Evolutionary conservation across 169 alveolate species (phyloP).

Genomic region (Perkinsus olseni): DNA sequence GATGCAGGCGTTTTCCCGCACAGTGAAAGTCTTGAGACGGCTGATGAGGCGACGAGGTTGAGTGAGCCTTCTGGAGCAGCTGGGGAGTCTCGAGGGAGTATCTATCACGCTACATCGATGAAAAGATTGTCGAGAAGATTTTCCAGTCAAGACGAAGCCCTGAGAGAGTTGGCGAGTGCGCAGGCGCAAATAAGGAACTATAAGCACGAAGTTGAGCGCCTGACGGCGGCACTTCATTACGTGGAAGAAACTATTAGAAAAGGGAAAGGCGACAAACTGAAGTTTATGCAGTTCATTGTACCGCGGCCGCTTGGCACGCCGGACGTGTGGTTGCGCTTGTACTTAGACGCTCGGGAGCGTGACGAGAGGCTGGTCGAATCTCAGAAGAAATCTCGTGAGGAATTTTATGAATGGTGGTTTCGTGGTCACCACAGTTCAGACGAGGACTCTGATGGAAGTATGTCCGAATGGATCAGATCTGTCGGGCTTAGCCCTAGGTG

Average conservation of each 20-base stretch:
- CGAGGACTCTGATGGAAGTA: not conserved
- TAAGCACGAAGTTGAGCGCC: not conserved
- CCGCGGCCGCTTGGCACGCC: not conserved
- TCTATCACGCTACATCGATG: not conserved
- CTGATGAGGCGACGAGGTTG: no score
- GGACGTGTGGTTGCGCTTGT: not conserved
- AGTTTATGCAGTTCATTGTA: no score
- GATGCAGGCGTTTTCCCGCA: no score
- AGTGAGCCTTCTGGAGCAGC: not conserved
- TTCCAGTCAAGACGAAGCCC: not conserved
- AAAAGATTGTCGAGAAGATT: not conserved
- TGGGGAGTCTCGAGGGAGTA: not conserved
- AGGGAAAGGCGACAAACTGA: not conserved
- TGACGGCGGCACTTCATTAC: not conserved
- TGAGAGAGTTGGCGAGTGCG: not conserved
- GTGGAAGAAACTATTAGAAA: not conserved
- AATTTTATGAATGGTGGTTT: not conserved
- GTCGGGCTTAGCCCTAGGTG: not conserved
- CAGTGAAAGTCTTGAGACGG: no score
- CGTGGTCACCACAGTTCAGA: not conserved
- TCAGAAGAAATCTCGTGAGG: not conserved
- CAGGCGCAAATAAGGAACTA: not conserved
- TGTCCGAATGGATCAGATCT: not conserved
- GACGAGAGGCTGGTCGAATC: not conserved
- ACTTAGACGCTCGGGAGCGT: not conserved